Percentiles rank a stretch among this genome's conserved stretches.
phyloP scores from a whole-genome alignment of 1,284 basidiomycete species.

The Fomitiporia mediterranea region DNA sequence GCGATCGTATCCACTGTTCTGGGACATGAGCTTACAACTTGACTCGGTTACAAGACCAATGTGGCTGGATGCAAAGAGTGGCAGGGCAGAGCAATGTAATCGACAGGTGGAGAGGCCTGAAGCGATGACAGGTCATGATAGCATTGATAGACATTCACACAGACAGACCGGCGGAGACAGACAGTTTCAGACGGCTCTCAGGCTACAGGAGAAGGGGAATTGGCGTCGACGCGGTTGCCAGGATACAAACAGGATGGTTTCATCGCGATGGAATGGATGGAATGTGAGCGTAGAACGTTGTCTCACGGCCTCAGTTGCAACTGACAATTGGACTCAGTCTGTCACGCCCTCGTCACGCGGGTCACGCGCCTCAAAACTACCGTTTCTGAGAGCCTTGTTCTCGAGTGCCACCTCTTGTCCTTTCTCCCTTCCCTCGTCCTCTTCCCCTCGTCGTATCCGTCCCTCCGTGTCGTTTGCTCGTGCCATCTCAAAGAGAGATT shows the following conservation, averaged over 20 bases:
- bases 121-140: not conserved
- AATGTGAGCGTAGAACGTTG: not conserved
- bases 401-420: conserved; percentile 10
- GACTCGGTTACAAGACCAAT: not conserved
- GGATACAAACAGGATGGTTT: conserved; percentile 1
- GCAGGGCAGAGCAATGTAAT: not conserved
- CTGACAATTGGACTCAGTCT: not conserved
- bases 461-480: not conserved
- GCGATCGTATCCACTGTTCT: conserved; percentile 1
- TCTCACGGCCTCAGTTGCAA: not conserved
- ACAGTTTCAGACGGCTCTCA: not conserved
- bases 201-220: not conserved
- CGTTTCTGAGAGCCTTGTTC: not conserved
- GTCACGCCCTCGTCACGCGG: not conserved
- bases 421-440: not conserved
- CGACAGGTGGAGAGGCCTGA: not conserved
- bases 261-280: conserved; percentile 10
- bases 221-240: conserved; percentile 14
- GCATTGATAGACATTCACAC: conserved; percentile 1
- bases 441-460: not conserved
- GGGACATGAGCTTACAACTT: not conserved
- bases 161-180: not conserved
- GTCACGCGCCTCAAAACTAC: not conserved
- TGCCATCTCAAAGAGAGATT: too few species aligned
- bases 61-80: not conserved